A percentile compares a stretch with the other conserved stretches of the same genome.
phyloP scores from a whole-genome alignment of 169 alveolate genomes.

The Eimeria falciformis region DNA sequence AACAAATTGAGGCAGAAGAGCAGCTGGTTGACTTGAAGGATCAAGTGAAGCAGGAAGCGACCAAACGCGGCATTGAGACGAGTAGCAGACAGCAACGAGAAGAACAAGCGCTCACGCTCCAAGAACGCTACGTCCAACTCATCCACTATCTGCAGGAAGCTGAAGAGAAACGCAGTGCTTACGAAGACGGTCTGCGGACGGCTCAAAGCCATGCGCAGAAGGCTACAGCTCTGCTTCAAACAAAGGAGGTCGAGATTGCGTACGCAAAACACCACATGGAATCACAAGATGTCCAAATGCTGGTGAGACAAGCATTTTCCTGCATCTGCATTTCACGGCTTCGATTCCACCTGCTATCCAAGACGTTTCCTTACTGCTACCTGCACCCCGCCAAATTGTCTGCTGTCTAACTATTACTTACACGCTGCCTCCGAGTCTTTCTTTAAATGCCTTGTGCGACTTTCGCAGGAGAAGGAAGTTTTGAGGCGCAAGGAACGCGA shows the following conservation, averaged over 20 bases:
- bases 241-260: slow-evolving; percentile 40
- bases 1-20: slow-evolving; percentile 64
- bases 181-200: slow-evolving; percentile 65
- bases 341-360: no score
- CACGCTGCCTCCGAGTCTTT: neutral
- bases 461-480: slow-evolving; percentile 61
- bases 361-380: no score
- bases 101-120: slow-evolving; percentile 46
- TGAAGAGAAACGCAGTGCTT: slow-evolving; percentile 71
- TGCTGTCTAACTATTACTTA: no score
- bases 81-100: slow-evolving; percentile 73
- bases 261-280: slow-evolving; percentile 35
- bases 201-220: slow-evolving; percentile 60
- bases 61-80: neutral
- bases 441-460: neutral
- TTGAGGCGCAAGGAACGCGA: slow-evolving; percentile 50
- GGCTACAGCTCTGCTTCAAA: slow-evolving; percentile 67
- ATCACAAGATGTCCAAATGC: slow-evolving; percentile 42
- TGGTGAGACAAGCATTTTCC: neutral
- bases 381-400: no score
- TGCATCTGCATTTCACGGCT: no score
- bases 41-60: neutral
- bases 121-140: slow-evolving; percentile 67
- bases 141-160: slow-evolving; percentile 66
- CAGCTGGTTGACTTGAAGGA: slow-evolving; percentile 48